These are phyloP conservation scores for Grammothele lineata DNA, from an alignment of 768 basidiomycete species.

Conservation along the genomic window DNA sequence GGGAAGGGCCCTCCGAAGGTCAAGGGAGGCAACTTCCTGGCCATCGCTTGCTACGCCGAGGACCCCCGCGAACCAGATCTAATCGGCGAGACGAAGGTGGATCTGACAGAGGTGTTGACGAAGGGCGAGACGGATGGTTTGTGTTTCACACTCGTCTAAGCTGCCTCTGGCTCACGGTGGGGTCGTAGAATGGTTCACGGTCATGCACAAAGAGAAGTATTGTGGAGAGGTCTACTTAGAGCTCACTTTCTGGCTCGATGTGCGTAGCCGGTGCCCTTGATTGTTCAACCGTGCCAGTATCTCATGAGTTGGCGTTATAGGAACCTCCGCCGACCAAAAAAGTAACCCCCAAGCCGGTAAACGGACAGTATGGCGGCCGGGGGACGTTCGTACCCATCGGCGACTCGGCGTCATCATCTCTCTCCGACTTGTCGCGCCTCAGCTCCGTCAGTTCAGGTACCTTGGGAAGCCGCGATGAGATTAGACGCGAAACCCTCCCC, in stretches of 20 bases:
- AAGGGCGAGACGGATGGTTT: constrained; percentile 96
- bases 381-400: constrained; percentile 62
- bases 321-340: constrained; percentile 79
- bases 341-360: constrained; percentile 37
- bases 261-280: constrained; percentile 33
- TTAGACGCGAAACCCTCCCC: constrained; percentile 50
- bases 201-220: constrained; percentile 89
- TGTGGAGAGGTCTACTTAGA: constrained; percentile 95
- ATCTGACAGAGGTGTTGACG: constrained; percentile 85
- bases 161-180: too few relatives aligned
- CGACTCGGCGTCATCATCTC: constrained; percentile 22
- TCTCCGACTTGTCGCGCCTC: constrained; percentile 3
- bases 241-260: constrained; percentile 95
- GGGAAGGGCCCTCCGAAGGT: constrained; percentile 40
- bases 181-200: constrained; percentile 94
- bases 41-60: constrained; percentile 88
- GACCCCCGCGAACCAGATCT: constrained; percentile 93
- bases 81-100: constrained; percentile 87
- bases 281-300: not conserved
- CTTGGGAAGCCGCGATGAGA: constrained; percentile 21
- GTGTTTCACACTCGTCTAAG: too few relatives aligned
- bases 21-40: constrained; percentile 72
- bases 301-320: constrained; percentile 32
- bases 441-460: constrained; percentile 10
- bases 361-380: constrained; percentile 68